Base-by-base conservation (phyloP, 495 filamentous ascomycete genomes). In the Umbilicaria muhlenbergii region DNA sequence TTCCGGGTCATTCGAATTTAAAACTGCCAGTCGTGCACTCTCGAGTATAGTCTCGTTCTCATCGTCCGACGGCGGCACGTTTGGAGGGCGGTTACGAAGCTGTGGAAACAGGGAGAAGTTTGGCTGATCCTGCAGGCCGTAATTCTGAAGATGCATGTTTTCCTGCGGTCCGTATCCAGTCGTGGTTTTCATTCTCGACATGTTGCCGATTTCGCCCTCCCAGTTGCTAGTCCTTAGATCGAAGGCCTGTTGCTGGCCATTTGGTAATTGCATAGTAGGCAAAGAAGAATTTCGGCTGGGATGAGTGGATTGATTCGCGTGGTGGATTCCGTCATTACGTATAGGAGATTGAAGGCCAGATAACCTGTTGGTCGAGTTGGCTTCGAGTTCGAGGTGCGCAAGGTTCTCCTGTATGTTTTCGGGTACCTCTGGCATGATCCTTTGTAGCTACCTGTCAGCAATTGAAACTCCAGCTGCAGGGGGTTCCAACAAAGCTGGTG, bases 21-120 rank as follows among this genome's bases (percentile, higher is more conserved):
- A 68, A 15, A 98, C 88, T 36, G 80, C 70, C 45, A 78, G 60
- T 34, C 91, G 80, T 34, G 86, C 86, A 56, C 76, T 76, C 58
- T 91, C 86, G 32, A 98, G 65, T 41, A 80, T 85, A 13, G 78
- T 76, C 56, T 94, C 91, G 55, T 89, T 83, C 59, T 96, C 85
- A 49, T 95, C 89, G 62, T 94, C 87, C 48, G 85, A 86, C 2
- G 86, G 86, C 13, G 91, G 92, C 7, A 98, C 85, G 58, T 95
- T 93, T 34, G 86, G 78, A 14, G 84, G 86, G 7, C 75, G 78
- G 48, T 80, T 78, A 50, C 74, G 73, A 43, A 94, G 69, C 48
- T 83, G 82, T 32, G 91, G 91, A 59, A 98, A 96, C 0, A 86
- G 84, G 8, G 88, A 93, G 66, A 92, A 87, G 45, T 78, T 84